Evolutionary conservation across 345 rosid species (phyloP).

Genomic region (Eucalyptus pauciflora): DNA sequence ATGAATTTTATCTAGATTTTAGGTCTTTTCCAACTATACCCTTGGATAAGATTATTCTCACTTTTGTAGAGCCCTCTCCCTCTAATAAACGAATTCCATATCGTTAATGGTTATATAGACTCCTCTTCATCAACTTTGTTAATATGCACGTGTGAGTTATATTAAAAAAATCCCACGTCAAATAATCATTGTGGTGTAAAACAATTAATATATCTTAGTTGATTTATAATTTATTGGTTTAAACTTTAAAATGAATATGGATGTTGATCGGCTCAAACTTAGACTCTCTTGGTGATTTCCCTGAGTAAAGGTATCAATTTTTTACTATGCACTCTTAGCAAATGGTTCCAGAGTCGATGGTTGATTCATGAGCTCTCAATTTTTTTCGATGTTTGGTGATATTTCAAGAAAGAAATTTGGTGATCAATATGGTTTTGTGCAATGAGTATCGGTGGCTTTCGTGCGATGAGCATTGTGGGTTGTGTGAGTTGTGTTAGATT

Average conservation of each 20-base stretch:
- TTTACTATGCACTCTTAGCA: not conserved
- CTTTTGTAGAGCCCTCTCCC: not conserved
- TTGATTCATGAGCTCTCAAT: not conserved
- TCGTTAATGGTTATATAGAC: not conserved
- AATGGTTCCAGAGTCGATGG: not conserved
- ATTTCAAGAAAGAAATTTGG: too few species aligned
- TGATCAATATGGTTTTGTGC: not conserved
- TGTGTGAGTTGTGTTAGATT: too few species aligned
- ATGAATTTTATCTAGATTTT: too few species aligned
- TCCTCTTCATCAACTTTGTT: not conserved
- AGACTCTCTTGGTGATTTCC: accelerated
- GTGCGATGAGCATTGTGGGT: too few species aligned
- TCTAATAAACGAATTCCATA: not conserved
- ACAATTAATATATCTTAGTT: too few species aligned
- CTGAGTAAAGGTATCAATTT: accelerated
- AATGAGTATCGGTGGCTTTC: too few species aligned
- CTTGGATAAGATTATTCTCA: not conserved
- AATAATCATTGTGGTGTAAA: not conserved
- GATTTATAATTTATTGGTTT: accelerated
- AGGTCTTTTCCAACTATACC: not conserved
- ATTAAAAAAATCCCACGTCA: accelerated
- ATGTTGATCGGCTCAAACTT: not conserved
- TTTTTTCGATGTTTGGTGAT: not conserved
- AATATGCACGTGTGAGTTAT: accelerated
- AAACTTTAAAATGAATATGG: not conserved